Base-by-base conservation (phyloP, 164 flowering plant genomes). In the Annona squamosa region DNA sequence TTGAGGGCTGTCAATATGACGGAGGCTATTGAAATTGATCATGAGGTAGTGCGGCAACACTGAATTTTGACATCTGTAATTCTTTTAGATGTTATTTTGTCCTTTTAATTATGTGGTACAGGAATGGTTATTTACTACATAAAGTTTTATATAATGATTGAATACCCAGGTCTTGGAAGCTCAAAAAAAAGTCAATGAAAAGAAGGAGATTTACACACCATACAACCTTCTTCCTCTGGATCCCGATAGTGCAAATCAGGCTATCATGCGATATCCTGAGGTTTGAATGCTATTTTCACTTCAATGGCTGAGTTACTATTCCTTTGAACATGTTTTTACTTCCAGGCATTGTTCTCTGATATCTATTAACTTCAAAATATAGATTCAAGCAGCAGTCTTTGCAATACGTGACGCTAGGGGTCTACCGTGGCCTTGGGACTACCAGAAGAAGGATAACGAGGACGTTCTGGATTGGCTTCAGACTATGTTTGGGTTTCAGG, bases 401-500 rank as follows among this genome's bases (percentile, higher is more conserved):
- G 98, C 99, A 44, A 94, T 96, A 67, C 94, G 98, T 4, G 91
- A 91, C 80, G 92, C 91, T 4, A 87, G 99, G 81, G 99, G 99
- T 71, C 92, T 96, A 59, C 98, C 95, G 19, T 96, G 97, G 98
- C 97, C 97, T 3, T 84, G 83, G 63, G 97, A 82, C 63, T 79
- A 87, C 85, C 89, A 87, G 77, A 91, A 87, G 84, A 93, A 88
- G 78, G 79, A 77, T 41, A 96, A 91, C 77, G 98, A 91, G 77
- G 99, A 96, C 78, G 78, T 96, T 70, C 86, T 96, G 61, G 99
- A 96, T 79, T 96, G 99, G 99, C 97, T 96, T 73, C 97, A 92
- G 70, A 83, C 89, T 65, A 96, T 93, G 97, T 96, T 96, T 86
- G 99, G 99, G 52, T 96, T 96, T 84, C 99, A 96, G 97, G 99